Evolutionary conservation across 345 rosid species (phyloP), one percentile per base, ranked within the genome.

Genomic region (Mallotus nudiflorus): DNA sequence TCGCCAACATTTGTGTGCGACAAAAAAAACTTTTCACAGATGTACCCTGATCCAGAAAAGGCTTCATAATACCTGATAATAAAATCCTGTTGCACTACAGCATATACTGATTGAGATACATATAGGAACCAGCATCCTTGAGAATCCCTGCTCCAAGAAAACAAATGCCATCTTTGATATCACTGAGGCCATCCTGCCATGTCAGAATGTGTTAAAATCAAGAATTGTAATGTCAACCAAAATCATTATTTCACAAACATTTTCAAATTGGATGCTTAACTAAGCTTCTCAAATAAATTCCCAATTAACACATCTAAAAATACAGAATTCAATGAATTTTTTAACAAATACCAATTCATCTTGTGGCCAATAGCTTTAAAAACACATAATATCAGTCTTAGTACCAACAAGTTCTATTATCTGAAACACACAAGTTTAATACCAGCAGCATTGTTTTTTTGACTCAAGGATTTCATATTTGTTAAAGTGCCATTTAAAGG

Each of bases 101-200:
- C 86, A 86, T 67, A 90, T 84, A 68, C 99, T 92, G 77, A 95
- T 84, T 9, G 88, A 79, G n/a, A 95, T 73, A 81, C 97, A 95
- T 70, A 85, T n/a, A 68, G 97, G 99, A 74, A 89, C 83, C 68
- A 84, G 67, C 85, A 90, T 78, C 60, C 65, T 65, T 28, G 93
- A 82, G 80, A 84, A 90, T 20, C 97, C 92, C 66, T 90, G 97
- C 83, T 90, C 93, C 80, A 88, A 81, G 64, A 92, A 90, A 58
- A 92, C 84, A 73, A 95, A 95, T 70, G 96, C 99, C 97, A 95
- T 89, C 85, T 95, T 95, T 72, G 98, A 95, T 77, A 92, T 85
- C 49, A 95, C 99, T 53, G 98, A 89, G 54, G 99, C 96, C 89
- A 95, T 90, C 80, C 99, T 95, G 90, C 82, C 80, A 70, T 42